Evolutionary conservation across 2,329 filamentous ascomycete genomes (phyloP).

Genomic region (Bipolaris oryzae): DNA sequence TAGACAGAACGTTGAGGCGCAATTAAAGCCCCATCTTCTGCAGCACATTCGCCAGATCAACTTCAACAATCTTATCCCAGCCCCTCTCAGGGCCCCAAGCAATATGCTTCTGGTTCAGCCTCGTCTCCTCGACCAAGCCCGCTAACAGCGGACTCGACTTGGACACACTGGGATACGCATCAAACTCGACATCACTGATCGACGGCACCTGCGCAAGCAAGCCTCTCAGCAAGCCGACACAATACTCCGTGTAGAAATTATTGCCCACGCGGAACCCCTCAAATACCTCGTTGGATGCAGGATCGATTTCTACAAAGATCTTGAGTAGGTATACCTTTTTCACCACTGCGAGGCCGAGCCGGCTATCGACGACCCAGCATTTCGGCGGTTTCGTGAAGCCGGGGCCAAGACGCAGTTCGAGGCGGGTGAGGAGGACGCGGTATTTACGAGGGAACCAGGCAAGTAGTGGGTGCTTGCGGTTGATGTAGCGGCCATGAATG

Average conservation of each 20-base stretch:
- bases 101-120: constrained; percentile 59
- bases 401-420: constrained; percentile 74
- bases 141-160: constrained; percentile 69
- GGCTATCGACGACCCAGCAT: constrained; percentile 71
- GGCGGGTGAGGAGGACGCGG: constrained; percentile 63
- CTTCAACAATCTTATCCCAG: constrained; percentile 58
- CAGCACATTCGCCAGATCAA: constrained; percentile 34
- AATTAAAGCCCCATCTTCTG: constrained; percentile 29
- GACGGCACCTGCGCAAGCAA: constrained; percentile 64
- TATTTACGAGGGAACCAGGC: constrained; percentile 67
- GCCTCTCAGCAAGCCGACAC: constrained; percentile 60
- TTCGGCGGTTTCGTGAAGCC: constrained; percentile 73
- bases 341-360: constrained; percentile 69
- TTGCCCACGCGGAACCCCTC: constrained; percentile 69
- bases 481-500: constrained; percentile 65
- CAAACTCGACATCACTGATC: constrained; percentile 68
- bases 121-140: constrained; percentile 62
- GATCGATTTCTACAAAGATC: constrained; percentile 75
- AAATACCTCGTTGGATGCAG: constrained; percentile 67
- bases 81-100: constrained; percentile 71
- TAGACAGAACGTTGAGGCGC: background rate
- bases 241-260: constrained; percentile 74
- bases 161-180: constrained; percentile 70
- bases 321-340: constrained; percentile 63
- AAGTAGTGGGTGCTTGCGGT: constrained; percentile 74